phyloP scores from a whole-genome alignment of 2,329 filamentous ascomycete genomes.

The Fusarium oxysporum region DNA sequence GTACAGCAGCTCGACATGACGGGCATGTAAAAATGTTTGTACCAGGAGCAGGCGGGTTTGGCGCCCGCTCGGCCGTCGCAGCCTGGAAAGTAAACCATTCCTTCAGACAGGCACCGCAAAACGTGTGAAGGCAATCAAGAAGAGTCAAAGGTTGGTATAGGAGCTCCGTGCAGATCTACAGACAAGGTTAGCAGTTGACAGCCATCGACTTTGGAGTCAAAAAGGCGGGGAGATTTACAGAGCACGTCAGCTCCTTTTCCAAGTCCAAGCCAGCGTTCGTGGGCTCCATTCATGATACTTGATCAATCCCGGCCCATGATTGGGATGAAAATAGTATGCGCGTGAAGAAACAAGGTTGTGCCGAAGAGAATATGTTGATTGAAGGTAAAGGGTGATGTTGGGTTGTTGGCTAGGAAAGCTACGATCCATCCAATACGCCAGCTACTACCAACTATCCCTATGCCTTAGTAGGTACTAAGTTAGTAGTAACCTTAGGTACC shows the following conservation, averaged over 20 bases:
- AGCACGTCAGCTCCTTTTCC: constrained; percentile 95
- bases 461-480: not conserved
- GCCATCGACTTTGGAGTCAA: constrained; percentile 16
- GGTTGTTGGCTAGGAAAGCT: constrained; percentile 24
- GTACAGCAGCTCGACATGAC: constrained; percentile 87
- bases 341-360: constrained; percentile 14
- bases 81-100: constrained; percentile 94
- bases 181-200: constrained; percentile 29
- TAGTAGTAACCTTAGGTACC: not conserved
- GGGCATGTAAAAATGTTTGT: constrained; percentile 83
- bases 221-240: constrained; percentile 65
- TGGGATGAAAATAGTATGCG: constrained; percentile 13
- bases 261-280: constrained; percentile 72
- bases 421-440: not conserved
- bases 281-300: constrained; percentile 61
- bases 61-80: constrained; percentile 64
- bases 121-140: constrained; percentile 94
- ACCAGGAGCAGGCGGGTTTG: constrained; percentile 61
- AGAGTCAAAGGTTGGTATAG: constrained; percentile 91
- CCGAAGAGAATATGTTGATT: constrained; percentile 20
- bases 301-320: constrained; percentile 29
- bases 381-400: constrained; percentile 26
- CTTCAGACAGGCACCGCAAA: constrained; percentile 93
- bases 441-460: not conserved
- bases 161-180: constrained; percentile 94